These are phyloP conservation scores for Trichoderma pleuroti DNA, from an alignment of 2,329 filamentous ascomycete species.

Conservation along the genomic window DNA sequence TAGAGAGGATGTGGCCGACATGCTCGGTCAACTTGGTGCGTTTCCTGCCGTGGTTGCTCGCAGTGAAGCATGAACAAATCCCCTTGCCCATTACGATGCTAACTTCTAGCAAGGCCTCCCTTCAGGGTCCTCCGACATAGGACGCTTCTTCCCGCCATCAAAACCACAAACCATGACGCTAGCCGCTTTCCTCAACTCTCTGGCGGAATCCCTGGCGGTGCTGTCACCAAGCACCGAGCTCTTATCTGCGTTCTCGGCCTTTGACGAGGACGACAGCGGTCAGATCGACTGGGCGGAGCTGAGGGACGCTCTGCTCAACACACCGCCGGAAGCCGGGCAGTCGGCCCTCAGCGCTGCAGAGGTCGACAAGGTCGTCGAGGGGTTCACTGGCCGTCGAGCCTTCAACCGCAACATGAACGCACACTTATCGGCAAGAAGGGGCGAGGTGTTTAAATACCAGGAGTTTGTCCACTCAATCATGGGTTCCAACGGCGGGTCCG, in stretches of 20 bases:
- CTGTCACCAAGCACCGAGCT: conserved; percentile 78
- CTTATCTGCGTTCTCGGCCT: conserved; percentile 85
- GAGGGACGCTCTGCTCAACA: conserved; percentile 77
- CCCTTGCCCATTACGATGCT: background rate
- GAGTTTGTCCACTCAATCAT: conserved; percentile 78
- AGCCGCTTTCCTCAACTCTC: conserved; percentile 77
- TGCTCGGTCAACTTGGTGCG: conserved; percentile 76
- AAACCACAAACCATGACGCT: conserved; percentile 72
- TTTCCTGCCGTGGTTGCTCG: background rate
- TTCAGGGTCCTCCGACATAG: conserved; percentile 65
- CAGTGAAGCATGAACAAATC: background rate
- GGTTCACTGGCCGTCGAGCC: conserved; percentile 78
- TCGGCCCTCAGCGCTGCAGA: conserved; percentile 64
- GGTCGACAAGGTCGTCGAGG: conserved; percentile 81
- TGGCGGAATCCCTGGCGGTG: conserved; percentile 69
- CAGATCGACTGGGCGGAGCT: conserved; percentile 83
- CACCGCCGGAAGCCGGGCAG: conserved; percentile 71
- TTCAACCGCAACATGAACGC: conserved; percentile 64
- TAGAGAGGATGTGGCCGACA: conserved; percentile 79
- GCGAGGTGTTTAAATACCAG: conserved; percentile 89
- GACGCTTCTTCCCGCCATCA: conserved; percentile 76
- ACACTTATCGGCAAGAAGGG: conserved; percentile 58
- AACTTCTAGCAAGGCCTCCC: conserved; percentile 60
- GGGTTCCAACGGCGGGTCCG: conserved; percentile 46
- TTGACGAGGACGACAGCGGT: conserved; percentile 92